Base-by-base conservation (phyloP, 1,284 basidiomycete species). In the Cystobasidiaceae sp. region DNA sequence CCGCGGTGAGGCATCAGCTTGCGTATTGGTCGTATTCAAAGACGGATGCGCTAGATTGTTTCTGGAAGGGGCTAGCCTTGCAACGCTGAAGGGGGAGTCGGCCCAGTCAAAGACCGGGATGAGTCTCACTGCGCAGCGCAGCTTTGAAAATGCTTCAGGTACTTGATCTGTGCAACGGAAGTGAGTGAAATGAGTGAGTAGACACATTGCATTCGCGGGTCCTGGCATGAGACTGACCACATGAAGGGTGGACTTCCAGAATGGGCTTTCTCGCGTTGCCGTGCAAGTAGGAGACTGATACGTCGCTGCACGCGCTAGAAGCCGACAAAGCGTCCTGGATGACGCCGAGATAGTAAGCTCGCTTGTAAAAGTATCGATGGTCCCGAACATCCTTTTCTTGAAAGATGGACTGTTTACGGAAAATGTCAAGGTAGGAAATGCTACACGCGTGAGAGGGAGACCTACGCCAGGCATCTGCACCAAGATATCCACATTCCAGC, bases 311-410 rank as follows among this genome's bases (percentile, higher is more conserved):
- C 2, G 67, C 64, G 30, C 68, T 67, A 1, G 51, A 60, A 27
- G 23, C 46, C 43, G 60, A 71, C 46, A 97, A 76, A 0, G 84
- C 83, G 9, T 84, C 81, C 2, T 88, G 89, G 55, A 98, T 80
- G 3, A 84, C 83, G 7, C 92, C 87, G 15, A 97, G 82, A 78
- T 93, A 99, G 75, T 88, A 93, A 0, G 90, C 87, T 45, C 90
- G 82, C 77, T 98, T 98, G 76, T 94, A 88, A 75, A 94, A 93
- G 77, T 90, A 93, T 19, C 96, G 85, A 34, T 85, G 84, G 74
- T 93, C 89, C 62, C 93, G 80, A 70, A 93, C 90, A 75, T 98
- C 94, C 76, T 97, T 98, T 71, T 93, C 89, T 78, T 96, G 91
- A 73, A 98, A 93, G 27, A 97, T 78, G 46, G 72, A 74, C 85